phyloP scores from a whole-genome alignment of 441 rosid genomes.

The Sinapis alba region DNA sequence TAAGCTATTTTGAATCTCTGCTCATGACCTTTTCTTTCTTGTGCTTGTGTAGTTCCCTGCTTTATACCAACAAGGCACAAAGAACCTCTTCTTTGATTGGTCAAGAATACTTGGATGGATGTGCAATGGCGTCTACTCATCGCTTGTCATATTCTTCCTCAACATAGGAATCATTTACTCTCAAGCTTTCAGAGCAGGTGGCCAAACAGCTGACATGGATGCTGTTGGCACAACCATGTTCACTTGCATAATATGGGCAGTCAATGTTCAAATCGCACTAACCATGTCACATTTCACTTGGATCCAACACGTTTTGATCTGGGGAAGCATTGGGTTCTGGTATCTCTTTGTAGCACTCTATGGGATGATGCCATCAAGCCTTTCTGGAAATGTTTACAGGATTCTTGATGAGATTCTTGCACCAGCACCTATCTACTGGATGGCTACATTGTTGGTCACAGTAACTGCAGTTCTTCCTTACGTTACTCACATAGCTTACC shows the following conservation, averaged over 20 bases:
- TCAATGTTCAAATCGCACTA: slow-evolving; percentile 87
- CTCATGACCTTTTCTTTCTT: not conserved
- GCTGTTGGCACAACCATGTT: slow-evolving; percentile 86
- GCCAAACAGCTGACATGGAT: slow-evolving; percentile 94
- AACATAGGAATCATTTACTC: slow-evolving; percentile 61
- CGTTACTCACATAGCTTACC: slow-evolving; percentile 68
- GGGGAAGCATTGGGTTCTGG: slow-evolving; percentile 88
- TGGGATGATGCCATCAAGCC: slow-evolving; percentile 62
- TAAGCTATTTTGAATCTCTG: not conserved
- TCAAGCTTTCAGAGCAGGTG: slow-evolving; percentile 71
- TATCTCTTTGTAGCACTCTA: slow-evolving; percentile 69
- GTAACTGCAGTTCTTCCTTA: slow-evolving; percentile 68
- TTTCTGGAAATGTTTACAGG: slow-evolving; percentile 63
- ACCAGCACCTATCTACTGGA: slow-evolving; percentile 82
- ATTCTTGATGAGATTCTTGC: slow-evolving; percentile 78
- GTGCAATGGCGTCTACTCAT: slow-evolving; percentile 80
- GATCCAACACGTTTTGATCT: slow-evolving; percentile 86
- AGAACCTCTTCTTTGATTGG: slow-evolving; percentile 61
- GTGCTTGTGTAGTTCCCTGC: slow-evolving; percentile 65
- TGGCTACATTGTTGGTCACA: slow-evolving; percentile 64
- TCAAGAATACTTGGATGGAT: slow-evolving; percentile 73
- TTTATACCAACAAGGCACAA: slow-evolving; percentile 69
- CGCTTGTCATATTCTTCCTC: slow-evolving; percentile 71
- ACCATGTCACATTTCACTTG: slow-evolving; percentile 96
- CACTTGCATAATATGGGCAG: slow-evolving; percentile 89